Percentiles rank a stretch among this genome's conserved stretches.
Evolutionary conservation across 2,329 filamentous ascomycete species (phyloP).

Genomic region (Chrysosporium queenslandicum): DNA sequence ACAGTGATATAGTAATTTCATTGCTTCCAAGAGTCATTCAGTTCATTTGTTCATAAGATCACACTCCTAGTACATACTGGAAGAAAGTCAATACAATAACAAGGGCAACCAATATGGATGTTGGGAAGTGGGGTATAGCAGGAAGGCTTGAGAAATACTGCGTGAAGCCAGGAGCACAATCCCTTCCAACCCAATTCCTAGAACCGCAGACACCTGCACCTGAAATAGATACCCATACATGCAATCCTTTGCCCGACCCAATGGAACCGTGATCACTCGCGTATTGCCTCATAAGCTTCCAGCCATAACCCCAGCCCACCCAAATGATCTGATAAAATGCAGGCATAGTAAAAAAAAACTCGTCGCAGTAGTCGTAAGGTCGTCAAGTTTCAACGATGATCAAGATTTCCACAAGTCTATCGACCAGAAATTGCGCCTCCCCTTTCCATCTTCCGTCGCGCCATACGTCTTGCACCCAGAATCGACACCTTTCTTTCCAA

Average conservation of each 20-base stretch:
- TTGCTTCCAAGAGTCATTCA: too few relatives aligned
- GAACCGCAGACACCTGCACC: background rate
- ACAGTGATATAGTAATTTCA: too few relatives aligned
- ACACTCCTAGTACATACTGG: too few relatives aligned
- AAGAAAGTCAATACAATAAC: background rate
- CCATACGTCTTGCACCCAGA: conserved; percentile 33
- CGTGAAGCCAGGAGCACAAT: background rate
- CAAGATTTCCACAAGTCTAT: conserved; percentile 34
- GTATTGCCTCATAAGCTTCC: too few relatives aligned
- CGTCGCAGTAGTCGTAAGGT: background rate
- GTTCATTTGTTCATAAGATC: too few relatives aligned
- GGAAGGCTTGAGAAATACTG: background rate
- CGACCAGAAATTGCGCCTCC: conserved; percentile 33
- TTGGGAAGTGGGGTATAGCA: background rate
- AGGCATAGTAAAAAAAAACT: background rate
- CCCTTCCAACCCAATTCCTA: background rate
- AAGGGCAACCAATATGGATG: too few relatives aligned
- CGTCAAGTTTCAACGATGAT: conserved; percentile 25
- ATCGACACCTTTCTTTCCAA: conserved; percentile 22
- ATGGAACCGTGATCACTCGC: background rate
- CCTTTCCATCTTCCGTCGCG: conserved; percentile 33
- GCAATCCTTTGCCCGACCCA: background rate
- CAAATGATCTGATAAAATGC: background rate
- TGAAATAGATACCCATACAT: background rate
- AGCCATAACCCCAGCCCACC: background rate